Evolutionary conservation across 257 asterid species (phyloP), one percentile per base, ranked within the genome.

Genomic region (Schizonepeta tenuifolia): DNA sequence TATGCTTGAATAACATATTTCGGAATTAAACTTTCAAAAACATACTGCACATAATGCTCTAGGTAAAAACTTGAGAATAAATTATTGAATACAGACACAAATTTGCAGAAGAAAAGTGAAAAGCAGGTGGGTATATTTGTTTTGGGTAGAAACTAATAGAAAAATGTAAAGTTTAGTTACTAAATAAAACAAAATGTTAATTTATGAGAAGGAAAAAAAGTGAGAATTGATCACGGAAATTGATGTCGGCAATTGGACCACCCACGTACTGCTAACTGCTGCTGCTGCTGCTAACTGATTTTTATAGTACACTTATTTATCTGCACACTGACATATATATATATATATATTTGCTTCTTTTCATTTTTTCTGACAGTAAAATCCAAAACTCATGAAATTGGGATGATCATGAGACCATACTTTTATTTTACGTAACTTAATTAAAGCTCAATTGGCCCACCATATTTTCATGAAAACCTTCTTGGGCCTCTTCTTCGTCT

Each of bases 221-320:
- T 31, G 66, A 38, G 12, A 36, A 36, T 36, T 8, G 14, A 50
- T 54, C 40, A 55, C 59, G 47, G 58, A 65, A 74, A 28, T 64
- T 72, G 51, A 62, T 18, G 50, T 72, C 50, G 57, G 54, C 46
- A 66, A 31, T 20, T 75, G 74, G 64, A 75, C 79, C 75, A 56
- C 69, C 36, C 33, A 56, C 54, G 54, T 8, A 15, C 18, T 47
- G 12, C 43, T 38, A 36, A 8, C 43, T 36, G 33, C 33, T 28
- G 33, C 41, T 7, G 2, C 41, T 36, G 10, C 2, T 36, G 41
- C 41, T 36, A 36, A 36, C 41, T 36, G 41, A 7, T 36, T 36
- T 36, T 36, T 7, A 35, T 35, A 36, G 64, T 50, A 24, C 65
- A 40, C 36, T 6, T 21, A 44, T 44, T 49, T 15, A 49, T 36